Base-by-base conservation (phyloP, 2,329 filamentous ascomycete genomes). In the Aspergillus uvarum region DNA sequence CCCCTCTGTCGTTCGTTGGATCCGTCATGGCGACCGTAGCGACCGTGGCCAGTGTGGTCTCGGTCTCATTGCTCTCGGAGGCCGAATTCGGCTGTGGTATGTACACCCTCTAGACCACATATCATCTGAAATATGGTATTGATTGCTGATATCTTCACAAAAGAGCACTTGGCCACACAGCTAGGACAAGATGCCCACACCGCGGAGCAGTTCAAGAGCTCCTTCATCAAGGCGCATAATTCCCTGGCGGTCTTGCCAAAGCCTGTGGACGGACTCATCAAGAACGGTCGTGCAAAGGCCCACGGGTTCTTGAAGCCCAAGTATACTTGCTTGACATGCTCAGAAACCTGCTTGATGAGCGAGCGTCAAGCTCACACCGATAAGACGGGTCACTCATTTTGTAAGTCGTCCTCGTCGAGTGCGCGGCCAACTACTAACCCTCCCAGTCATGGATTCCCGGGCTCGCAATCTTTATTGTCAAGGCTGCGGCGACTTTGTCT, bases 61-160 rank as follows among this genome's bases (percentile, higher is more conserved):
- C 72, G 2, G 65, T 71, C 31, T 67, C 68, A 31, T 63, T 72
- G 31, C 66, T 76, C 14, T 74, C 74, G 2, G 75, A 76, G 61
- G 74, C 76, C 7, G 75, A 74, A 55, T 78, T 70, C 62, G 76
- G 76, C 56, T 78, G 76, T 60, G 76, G 76, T 78, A 76, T 65
- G 75, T 59, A 55, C 49, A 52, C 26, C 31, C 21, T 11, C 51
- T 58, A 50, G 29, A 21, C 22, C 11, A 8, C 19, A 21, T 22
- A 6, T 31, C 54, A 7, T 11, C 11, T 59, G 53, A 4, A 16
- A 22, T 51, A 59, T 56, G 50, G 44, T 35, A 54, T n/a, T 59
- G 26, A 47, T 57, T 31, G 51, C 69, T 72, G 58, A 72, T 61
- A 10, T 19, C 26, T 29, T 31, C n/a, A 44, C 16, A 14, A 52